Evolutionary conservation across 345 rosid genomes (phyloP).

Genomic region (Heritiera littoralis): DNA sequence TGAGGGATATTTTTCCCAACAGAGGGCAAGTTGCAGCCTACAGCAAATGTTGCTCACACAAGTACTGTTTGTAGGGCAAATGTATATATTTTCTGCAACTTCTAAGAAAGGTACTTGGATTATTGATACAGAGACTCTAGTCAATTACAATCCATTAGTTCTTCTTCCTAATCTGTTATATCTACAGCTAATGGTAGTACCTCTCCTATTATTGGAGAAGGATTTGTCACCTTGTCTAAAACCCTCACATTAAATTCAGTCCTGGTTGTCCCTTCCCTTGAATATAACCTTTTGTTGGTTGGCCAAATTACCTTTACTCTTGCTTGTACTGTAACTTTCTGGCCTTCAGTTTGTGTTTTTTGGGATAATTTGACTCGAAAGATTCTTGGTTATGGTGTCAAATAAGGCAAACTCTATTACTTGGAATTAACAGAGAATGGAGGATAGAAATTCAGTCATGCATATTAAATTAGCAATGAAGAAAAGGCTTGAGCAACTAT

Average conservation of each 20-base stretch:
- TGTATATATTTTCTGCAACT: background rate
- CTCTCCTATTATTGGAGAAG: background rate
- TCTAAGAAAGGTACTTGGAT: background rate
- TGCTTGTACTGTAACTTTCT: background rate
- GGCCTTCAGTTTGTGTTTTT: conserved; percentile 4
- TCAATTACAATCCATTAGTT: background rate
- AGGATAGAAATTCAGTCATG: background rate
- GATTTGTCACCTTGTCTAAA: background rate
- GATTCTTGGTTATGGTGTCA: conserved; percentile 21
- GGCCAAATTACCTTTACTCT: too few species aligned
- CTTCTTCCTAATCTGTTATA: background rate
- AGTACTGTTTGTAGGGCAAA: background rate
- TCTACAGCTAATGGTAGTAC: background rate
- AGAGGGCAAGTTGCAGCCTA: background rate
- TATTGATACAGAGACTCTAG: background rate
- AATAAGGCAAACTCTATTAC: conserved; percentile 1
- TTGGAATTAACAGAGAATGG: background rate
- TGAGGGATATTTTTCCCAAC: too few species aligned
- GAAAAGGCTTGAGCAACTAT: background rate
- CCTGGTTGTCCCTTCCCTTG: too few species aligned
- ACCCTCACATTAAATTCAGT: too few species aligned
- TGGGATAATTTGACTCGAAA: background rate
- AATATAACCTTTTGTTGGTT: too few species aligned
- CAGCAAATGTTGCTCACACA: background rate
- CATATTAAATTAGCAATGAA: background rate